These are phyloP conservation scores for Madurella mycetomatis DNA, from an alignment of 2,329 filamentous ascomycete genomes.

Conservation along the genomic window DNA sequence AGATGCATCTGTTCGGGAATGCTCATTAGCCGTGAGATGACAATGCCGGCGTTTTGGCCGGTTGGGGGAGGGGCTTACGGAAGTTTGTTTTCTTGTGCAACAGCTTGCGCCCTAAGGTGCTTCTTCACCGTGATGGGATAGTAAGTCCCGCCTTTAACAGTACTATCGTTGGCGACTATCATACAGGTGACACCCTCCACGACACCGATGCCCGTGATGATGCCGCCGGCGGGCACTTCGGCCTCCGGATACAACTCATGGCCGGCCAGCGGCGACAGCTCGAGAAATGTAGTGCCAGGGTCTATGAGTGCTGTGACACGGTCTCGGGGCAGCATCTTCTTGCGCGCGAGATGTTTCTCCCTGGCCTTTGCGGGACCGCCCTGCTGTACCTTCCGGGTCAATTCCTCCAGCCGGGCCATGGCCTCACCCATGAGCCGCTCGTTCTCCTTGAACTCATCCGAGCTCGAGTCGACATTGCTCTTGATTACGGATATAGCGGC, in stretches of 20 bases:
- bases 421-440: slow-evolving; percentile 70
- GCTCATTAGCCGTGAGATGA: not conserved
- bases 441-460: slow-evolving; percentile 78
- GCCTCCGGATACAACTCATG: slow-evolving; percentile 81
- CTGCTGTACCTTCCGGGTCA: slow-evolving; percentile 67
- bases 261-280: slow-evolving; percentile 88
- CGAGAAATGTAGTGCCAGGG: slow-evolving; percentile 82
- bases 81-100: slow-evolving; percentile 80
- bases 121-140: slow-evolving; percentile 98
- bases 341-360: slow-evolving; percentile 79
- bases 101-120: slow-evolving; percentile 84
- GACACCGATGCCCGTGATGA: slow-evolving; percentile 86
- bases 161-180: slow-evolving; percentile 93
- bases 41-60: not conserved
- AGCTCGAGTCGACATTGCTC: slow-evolving; percentile 70
- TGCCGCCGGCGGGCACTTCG: slow-evolving; percentile 82
- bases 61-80: slow-evolving; percentile 49
- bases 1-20: slow-evolving; percentile 63
- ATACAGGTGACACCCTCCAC: slow-evolving; percentile 89
- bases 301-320: slow-evolving; percentile 84
- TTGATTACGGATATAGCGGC: slow-evolving; percentile 76
- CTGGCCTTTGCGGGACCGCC: slow-evolving; percentile 79
- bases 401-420: slow-evolving; percentile 60
- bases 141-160: slow-evolving; percentile 95
- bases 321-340: slow-evolving; percentile 93